Percentiles rank a stretch among this genome's conserved stretches.
phyloP scores from a whole-genome alignment of 805 yeast species.

The Zygosaccharomyces lentus region DNA sequence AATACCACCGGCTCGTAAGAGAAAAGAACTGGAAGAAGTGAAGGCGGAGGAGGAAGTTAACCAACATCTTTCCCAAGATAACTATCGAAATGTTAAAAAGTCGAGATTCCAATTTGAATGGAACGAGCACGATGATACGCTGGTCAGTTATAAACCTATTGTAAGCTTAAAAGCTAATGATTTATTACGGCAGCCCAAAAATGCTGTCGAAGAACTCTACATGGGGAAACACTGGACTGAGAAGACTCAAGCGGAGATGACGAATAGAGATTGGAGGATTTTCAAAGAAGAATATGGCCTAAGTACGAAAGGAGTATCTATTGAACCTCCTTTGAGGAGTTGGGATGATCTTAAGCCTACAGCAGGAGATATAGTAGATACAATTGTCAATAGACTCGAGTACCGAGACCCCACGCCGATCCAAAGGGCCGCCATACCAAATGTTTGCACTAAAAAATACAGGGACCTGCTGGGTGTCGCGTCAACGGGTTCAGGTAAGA shows the following conservation, averaged over 20 bases:
- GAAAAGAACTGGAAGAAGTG: neutral
- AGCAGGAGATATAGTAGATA: constrained; percentile 39
- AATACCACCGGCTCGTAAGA: neutral
- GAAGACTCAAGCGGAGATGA: constrained; percentile 63
- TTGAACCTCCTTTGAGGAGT: constrained; percentile 55
- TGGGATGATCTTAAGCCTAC: constrained; percentile 64
- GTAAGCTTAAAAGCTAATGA: constrained; percentile 28
- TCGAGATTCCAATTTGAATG: constrained; percentile 62
- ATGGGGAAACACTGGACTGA: constrained; percentile 55
- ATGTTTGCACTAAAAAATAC: constrained; percentile 43
- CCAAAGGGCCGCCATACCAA: constrained; percentile 83
- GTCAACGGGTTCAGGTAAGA: constrained; percentile 95
- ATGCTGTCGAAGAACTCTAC: constrained; percentile 16
- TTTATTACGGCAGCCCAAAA: constrained; percentile 17
- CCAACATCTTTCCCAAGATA: neutral
- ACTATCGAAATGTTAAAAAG: neutral
- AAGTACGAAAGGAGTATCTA: constrained; percentile 42
- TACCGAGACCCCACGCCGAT: constrained; percentile 80
- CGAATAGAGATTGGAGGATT: constrained; percentile 83
- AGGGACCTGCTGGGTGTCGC: constrained; percentile 86
- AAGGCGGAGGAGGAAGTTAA: neutral
- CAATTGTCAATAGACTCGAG: constrained; percentile 38
- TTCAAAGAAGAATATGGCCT: constrained; percentile 75
- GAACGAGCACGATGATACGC: constrained; percentile 66
- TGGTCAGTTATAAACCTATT: constrained; percentile 40